Evolutionary conservation across 1,139 yeast species (phyloP), one percentile per base, ranked within the genome.

Genomic region (Protomyces gravidus): DNA sequence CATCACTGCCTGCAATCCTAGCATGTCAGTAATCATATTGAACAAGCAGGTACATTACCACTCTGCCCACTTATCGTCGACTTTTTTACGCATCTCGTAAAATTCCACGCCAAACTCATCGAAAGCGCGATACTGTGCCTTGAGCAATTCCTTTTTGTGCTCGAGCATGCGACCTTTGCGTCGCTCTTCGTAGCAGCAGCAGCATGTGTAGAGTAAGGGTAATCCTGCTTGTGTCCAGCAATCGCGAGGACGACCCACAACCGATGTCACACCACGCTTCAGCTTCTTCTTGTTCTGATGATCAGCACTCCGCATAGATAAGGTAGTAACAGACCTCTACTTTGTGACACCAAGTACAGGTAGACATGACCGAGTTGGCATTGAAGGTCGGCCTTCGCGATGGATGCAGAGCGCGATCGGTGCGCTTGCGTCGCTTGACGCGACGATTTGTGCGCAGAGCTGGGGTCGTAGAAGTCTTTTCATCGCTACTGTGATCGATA

Each of bases 161-260:
- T 53, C 58, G 15, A 53, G 40, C 23, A 33, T 46, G 19, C 58
- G 45, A 7, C 58, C 58, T 25, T 53, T 53, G 23, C 58, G 47
- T 17, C 58, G 40, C 47, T 53, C 50, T n/a, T 53, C 58, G 27
- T 53, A 53, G 51, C 58, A 53, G 36, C 51, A 45, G 23, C 58
- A 53, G 27, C 58, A 53, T 5, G 58, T 53, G 13, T 53, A 53
- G 15, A 53, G 51, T 19, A 53, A 15, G 9, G 58, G 58, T 6
- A 53, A 17, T 25, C 58, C 58, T 15, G 9, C 19, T 23, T 46
- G 45, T 7, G 47, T 17, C 58, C 58, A 53, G 28, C 58, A 50
- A 19, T 46, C 51, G 11, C 58, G 50, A 9, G 58, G 58, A n/a
- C 58, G 25, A 7, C 58, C 58, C 11, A 53, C 58, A 15, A 53